Base-by-base conservation (phyloP, 2,329 filamentous ascomycete genomes). In the Pseudogymnoascus sp. region DNA sequence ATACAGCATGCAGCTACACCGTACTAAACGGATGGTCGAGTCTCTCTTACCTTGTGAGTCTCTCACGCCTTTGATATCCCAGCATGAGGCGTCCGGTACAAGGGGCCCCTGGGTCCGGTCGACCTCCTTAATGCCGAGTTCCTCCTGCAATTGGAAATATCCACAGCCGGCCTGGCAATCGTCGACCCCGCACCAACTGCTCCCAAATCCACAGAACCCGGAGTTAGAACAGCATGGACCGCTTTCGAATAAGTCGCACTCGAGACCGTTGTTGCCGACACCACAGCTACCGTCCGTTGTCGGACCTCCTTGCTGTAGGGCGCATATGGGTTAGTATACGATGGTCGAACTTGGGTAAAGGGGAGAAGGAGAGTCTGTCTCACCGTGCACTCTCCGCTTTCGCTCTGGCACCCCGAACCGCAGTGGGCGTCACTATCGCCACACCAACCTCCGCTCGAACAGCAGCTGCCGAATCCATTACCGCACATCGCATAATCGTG, bases 381-480 rank as follows among this genome's bases (percentile, higher is more conserved):
- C 3, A 49, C 42, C 3, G 42, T 49, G 42, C 42, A 49, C 12
- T 23, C 25, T 25, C 42, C 42, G 12, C 42, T 49, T 49, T 49
- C 42, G 6, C 42, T n/a, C 23, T 49, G 42, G 9, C 42, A 49
- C 7, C 42, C 60, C 7, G 36, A 19, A 19, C 33, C 30, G 28
- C 67, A 68, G 38, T 68, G 64, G 2, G 42, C 61, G 22, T 41
- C 9, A 28, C 62, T 58, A 9, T n/a, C 60, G 2, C 67, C 67
- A 60, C 67, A 68, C 22, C 39, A 68, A 1, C 62, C 62, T 60
- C 62, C 36, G n/a, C 19, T 28, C 2, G 64, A 66, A 58, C 67
- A 68, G n/a, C 66, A 68, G 38, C 62, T 42, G 2, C 66, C 66
- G 41, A 62, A 66, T 5, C 19, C 12, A 55, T 62, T 67, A 1